Percentiles rank a stretch among this genome's conserved stretches.
Evolutionary conservation across 768 basidiomycete genomes (phyloP).

Genomic region (Kondoa malvinella): DNA sequence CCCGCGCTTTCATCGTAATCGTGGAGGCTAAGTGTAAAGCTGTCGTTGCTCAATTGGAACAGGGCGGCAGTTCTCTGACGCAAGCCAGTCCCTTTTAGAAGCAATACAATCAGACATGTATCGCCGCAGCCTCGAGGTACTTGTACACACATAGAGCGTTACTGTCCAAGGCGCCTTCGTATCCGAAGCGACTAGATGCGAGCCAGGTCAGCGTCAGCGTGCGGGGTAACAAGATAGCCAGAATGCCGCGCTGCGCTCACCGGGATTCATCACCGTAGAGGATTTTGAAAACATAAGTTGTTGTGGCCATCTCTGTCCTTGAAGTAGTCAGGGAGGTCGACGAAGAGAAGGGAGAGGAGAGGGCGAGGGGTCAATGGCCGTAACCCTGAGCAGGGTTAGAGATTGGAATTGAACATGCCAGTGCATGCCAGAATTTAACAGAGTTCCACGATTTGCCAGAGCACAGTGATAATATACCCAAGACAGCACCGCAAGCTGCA

Average conservation of each 20-base stretch:
- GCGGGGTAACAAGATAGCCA: background rate
- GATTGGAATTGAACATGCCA: too few relatives aligned
- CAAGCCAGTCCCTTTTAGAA: background rate
- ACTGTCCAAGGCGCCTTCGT: background rate
- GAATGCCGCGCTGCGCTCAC: background rate
- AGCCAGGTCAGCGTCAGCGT: background rate
- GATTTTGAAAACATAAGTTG: background rate
- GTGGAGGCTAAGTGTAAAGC: background rate
- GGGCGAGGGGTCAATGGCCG: too few relatives aligned
- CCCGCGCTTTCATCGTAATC: background rate
- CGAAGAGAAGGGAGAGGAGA: too few relatives aligned
- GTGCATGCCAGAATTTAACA: too few relatives aligned
- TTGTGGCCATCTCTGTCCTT: background rate
- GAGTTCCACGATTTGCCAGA: too few relatives aligned
- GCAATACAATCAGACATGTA: too few relatives aligned
- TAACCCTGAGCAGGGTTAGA: too few relatives aligned
- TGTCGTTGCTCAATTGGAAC: background rate
- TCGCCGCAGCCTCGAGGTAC: too few relatives aligned
- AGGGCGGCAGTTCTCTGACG: background rate
- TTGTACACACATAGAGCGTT: background rate
- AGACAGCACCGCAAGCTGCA: too few relatives aligned
- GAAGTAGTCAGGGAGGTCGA: too few relatives aligned
- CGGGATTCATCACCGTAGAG: background rate
- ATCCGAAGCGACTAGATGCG: background rate
- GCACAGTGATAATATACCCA: too few relatives aligned